Conservation (phyloP, 768 basidiomycete genomes). For the Leccinum uliginosum region DNA sequence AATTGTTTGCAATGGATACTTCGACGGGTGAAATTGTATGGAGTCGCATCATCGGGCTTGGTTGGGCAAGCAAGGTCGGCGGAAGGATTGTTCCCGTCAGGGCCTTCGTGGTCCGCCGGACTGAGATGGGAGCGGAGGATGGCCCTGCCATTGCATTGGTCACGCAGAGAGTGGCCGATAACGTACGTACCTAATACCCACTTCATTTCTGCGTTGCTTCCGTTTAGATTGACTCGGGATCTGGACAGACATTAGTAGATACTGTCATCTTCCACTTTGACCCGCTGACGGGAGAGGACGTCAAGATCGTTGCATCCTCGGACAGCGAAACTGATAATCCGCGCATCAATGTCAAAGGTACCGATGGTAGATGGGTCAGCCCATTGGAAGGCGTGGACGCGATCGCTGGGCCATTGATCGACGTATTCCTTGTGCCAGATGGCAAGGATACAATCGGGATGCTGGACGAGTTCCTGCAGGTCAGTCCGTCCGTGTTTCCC, state of each 20-base stretch:
- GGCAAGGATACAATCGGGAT: constrained; percentile 52
- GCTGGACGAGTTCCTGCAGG: constrained; percentile 76
- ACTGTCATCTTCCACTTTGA: constrained; percentile 76
- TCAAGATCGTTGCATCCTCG: constrained; percentile 25
- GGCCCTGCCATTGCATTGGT: constrained; percentile 49
- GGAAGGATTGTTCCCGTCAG: constrained; percentile 55
- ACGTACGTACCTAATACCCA: constrained; percentile 40
- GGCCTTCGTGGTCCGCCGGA: constrained; percentile 46
- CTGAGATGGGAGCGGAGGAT: constrained; percentile 22
- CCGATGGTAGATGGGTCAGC: constrained; percentile 23
- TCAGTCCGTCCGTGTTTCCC: constrained; percentile 25
- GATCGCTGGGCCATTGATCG: constrained; percentile 54
- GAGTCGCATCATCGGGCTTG: constrained; percentile 73
- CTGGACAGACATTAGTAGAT: constrained; percentile 51
- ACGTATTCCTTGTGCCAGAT: constrained; percentile 51
- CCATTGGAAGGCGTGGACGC: constrained; percentile 57
- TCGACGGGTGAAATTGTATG: constrained; percentile 74
- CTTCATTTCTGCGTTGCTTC: not conserved
- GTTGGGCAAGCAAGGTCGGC: constrained; percentile 57
- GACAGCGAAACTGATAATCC: not conserved
- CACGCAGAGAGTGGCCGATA: constrained; percentile 55
- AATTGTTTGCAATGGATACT: constrained; percentile 79
- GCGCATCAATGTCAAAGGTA: not conserved
- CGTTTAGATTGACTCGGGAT: constrained; percentile 5
- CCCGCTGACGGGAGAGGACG: constrained; percentile 73